phyloP scores from a whole-genome alignment of 2,329 filamentous ascomycete species.

The Cryphonectria japonica region DNA sequence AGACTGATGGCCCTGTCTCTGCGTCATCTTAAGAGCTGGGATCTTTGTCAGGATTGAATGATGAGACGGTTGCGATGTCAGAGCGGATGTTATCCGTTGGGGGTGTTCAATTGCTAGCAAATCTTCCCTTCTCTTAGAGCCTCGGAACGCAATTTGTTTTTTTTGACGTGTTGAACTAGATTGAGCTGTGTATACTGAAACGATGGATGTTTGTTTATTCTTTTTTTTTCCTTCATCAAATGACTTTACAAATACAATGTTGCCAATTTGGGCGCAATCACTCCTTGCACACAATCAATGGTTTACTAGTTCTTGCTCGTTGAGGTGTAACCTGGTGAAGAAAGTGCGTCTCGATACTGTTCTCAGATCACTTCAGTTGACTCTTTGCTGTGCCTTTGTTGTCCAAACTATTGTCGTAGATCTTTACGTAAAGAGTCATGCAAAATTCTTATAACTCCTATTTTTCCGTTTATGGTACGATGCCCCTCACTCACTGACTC shows the following conservation, averaged over 20 bases:
- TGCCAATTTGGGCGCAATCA: not conserved
- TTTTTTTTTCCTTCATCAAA: not conserved
- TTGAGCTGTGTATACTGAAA: not conserved
- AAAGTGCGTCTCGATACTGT: not conserved
- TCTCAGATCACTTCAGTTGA: not conserved
- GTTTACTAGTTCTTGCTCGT: not conserved
- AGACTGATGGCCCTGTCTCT: constrained; percentile 12
- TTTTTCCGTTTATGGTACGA: not conserved
- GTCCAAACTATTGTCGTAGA: not conserved
- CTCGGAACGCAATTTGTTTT: not conserved
- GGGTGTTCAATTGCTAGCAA: not conserved
- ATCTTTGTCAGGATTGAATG: not conserved
- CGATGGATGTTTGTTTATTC: not conserved
- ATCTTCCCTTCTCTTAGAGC: not conserved
- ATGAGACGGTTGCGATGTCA: not conserved
- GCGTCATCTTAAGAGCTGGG: not conserved
- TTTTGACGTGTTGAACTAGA: not conserved
- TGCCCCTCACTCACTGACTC: not conserved
- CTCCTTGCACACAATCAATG: not conserved
- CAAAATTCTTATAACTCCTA: not conserved
- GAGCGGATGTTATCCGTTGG: not conserved
- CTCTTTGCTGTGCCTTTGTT: not conserved
- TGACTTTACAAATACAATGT: not conserved
- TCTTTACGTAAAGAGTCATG: not conserved
- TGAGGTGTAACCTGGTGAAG: not conserved